A percentile compares a stretch with the other conserved stretches of the same genome.
Conservation (phyloP, 202 grass and related monocot genomes). For the Elaeis oleifera region DNA sequence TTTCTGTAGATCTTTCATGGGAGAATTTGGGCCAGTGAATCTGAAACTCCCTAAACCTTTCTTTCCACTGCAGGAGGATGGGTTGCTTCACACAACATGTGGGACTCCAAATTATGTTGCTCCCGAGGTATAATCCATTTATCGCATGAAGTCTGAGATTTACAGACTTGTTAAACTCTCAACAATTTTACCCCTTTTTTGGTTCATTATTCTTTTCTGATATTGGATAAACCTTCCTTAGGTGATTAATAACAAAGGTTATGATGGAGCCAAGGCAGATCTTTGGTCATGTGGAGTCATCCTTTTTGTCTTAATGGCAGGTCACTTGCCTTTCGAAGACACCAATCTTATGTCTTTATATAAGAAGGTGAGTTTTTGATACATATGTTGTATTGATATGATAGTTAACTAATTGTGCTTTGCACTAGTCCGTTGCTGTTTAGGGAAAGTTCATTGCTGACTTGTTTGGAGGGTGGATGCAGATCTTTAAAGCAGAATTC, state of each 20-base stretch:
- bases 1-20: too few species aligned
- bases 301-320: slow-evolving; percentile 69
- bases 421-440: slow-evolving; percentile 10
- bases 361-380: slow-evolving; percentile 50
- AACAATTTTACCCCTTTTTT: neutral
- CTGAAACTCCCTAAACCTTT: slow-evolving; percentile 14
- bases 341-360: slow-evolving; percentile 71
- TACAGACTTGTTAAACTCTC: neutral
- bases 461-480: slow-evolving; percentile 7
- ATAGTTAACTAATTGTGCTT: slow-evolving; percentile 5
- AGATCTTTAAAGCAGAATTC: slow-evolving; percentile 76
- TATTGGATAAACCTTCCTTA: slow-evolving; percentile 25
- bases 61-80: slow-evolving; percentile 63
- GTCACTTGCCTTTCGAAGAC: slow-evolving; percentile 88
- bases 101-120: slow-evolving; percentile 92
- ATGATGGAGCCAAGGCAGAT: slow-evolving; percentile 78
- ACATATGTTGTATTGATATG: neutral
- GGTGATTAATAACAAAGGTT: slow-evolving; percentile 86
- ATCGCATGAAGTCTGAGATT: too few species aligned
- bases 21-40: too few species aligned
- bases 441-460: too few species aligned
- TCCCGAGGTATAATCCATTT: slow-evolving; percentile 47
- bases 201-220: neutral
- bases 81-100: slow-evolving; percentile 86
- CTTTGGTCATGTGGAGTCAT: slow-evolving; percentile 88